Evolutionary conservation across 2,329 filamentous ascomycete genomes (phyloP), one percentile per base, ranked within the genome.

Genomic region (Paecilomyces niveus): DNA sequence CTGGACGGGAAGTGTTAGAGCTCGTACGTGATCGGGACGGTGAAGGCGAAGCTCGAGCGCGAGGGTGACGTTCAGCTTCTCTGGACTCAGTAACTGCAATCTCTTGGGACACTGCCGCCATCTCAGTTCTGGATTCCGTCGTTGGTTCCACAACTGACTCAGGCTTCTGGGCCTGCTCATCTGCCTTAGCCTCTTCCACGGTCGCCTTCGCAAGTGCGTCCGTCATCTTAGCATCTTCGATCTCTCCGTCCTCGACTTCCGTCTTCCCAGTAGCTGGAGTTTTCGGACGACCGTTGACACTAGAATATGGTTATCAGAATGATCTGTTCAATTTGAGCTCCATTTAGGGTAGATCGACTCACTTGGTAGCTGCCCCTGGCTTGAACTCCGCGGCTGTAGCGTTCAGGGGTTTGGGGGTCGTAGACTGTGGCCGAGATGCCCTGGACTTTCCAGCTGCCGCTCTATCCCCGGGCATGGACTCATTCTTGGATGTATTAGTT

Each of bases 191-290:
- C 21, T 24, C 49, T 54, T 63, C 54, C 13, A 58, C 50, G 2
- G 53, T 24, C 52, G 52, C 50, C 53, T 63, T 62, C 18, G 61
- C 54, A 4, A 65, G 56, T 13, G 63, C 67, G 64, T 78, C 76
- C 3, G 63, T 62, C 70, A 76, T 76, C 58, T 74, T 77, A 6
- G 75, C 73, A 62, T 78, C 78, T 62, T 78, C 76, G 54, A 77
- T 75, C 58, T 80, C 76, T 10, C 75, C 76, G 64, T 78, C 76
- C 58, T 77, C 75, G 13, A 77, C 74, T 59, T 79, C 75, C 6
- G 61, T 57, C 57, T 68, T 73, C n/a, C 67, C 64, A 35, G 64
- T 24, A 11, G 57, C 50, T 55, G 72, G 64, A 7, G 64, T 52
- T 45, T 64, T 70, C 7, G 63, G 51, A 24, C 60, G 57, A 57